Evolutionary conservation across 176 grass and related monocot genomes (phyloP).

Genomic region (Phoenix dactylifera): DNA sequence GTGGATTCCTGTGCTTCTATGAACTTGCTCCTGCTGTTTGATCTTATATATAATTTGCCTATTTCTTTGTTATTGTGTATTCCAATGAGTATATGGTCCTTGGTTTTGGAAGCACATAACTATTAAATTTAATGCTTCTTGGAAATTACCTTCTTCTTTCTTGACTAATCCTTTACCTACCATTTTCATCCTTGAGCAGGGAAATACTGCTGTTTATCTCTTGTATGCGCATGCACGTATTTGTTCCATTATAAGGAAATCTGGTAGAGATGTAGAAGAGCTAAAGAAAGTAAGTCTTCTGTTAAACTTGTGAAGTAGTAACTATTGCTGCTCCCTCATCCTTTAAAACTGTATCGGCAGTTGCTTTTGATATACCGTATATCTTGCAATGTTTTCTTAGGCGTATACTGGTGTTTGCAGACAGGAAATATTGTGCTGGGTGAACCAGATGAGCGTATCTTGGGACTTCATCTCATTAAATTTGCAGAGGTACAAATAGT

Average conservation of each 20-base stretch:
- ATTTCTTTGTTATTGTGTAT: too few relatives aligned
- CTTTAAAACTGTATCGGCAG: too few relatives aligned
- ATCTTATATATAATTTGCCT: too few relatives aligned
- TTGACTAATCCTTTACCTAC: too few relatives aligned
- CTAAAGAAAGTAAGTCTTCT: slow-evolving; percentile 54
- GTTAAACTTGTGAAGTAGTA: slow-evolving; percentile 3
- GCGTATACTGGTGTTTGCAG: slow-evolving; percentile 32
- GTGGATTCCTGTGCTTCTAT: too few relatives aligned
- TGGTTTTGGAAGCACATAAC: too few relatives aligned
- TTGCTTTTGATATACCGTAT: too few relatives aligned
- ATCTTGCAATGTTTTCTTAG: background rate
- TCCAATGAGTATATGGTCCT: too few relatives aligned
- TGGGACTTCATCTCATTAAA: slow-evolving; percentile 78
- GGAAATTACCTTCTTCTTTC: too few relatives aligned
- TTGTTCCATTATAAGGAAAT: slow-evolving; percentile 89
- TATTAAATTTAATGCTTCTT: too few relatives aligned
- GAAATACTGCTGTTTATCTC: slow-evolving; percentile 94
- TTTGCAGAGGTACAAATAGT: slow-evolving; percentile 62
- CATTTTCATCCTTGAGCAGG: slow-evolving; percentile 39
- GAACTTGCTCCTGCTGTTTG: too few relatives aligned
- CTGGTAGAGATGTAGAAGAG: slow-evolving; percentile 64
- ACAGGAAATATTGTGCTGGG: slow-evolving; percentile 44
- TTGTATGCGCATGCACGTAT: slow-evolving; percentile 97
- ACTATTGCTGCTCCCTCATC: too few relatives aligned
- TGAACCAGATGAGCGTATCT: slow-evolving; percentile 68